Evolutionary conservation across 345 rosid species (phyloP), one percentile per base, ranked within the genome.

Genomic region (Cardamine chenopodiifolia): DNA sequence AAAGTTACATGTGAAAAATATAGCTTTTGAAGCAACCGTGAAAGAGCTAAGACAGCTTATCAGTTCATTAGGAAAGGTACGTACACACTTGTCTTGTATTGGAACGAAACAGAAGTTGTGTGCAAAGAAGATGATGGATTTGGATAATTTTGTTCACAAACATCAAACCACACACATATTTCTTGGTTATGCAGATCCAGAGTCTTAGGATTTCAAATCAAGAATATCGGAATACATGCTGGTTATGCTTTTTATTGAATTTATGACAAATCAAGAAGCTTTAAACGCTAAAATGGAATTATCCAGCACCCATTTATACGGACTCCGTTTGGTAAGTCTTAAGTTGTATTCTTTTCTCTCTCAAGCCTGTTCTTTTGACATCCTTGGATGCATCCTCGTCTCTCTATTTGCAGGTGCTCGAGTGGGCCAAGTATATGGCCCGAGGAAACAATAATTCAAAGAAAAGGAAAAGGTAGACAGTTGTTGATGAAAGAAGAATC

Each of bases 31-130:
- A 62, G 97, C 98, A 59, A 93, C 97, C 3, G 79, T 85, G 79
- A 90, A 90, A 71, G 97, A 93, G 79, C 37, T 93, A 48, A 85
- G 90, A 78, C 95, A 86, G 82, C 84, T 93, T 31, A 89, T 91
- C 79, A 85, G 92, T 79, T 90, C 98, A 53, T 90, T 90, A 64
- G 98, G 96, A 73, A 92, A 90, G 98, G 98, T 89, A 71, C 65
- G n/a, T n/a, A n/a, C n/a, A 18, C 52, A 50, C 35, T 25, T 70
- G 62, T 25, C 64, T 19, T 40, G 19, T 8, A 14, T 20, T 40
- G 44, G 35, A 45, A 40, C 35, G 9, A 9, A 62, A 29, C 15
- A 66, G 47, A 25, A 25, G 18, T 14, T 34, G 45, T 45, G n/a
- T n/a, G n/a, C n/a, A n/a, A n/a, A n/a, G n/a, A n/a, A n/a, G n/a